Evolutionary conservation across 2,329 filamentous ascomycete species (phyloP).

Genomic region (Arthrobotrys conoides): DNA sequence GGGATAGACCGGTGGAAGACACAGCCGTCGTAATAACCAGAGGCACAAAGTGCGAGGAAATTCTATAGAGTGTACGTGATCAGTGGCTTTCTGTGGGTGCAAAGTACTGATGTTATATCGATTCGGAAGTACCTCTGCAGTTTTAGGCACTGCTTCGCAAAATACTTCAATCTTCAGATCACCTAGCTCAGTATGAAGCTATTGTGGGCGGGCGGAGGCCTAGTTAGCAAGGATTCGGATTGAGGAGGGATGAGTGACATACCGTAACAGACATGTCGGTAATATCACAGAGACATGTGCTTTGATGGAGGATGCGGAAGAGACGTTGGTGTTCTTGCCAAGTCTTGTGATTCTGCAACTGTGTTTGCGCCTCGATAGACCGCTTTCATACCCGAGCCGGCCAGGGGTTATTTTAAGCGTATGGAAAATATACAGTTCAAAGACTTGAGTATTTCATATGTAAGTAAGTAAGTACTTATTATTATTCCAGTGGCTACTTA

Average conservation of each 20-base stretch:
- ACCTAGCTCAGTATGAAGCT: constrained; percentile 86
- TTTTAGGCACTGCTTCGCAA: constrained; percentile 93
- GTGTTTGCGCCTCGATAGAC: background rate
- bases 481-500: too few species aligned
- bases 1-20: constrained; percentile 86
- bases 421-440: too few species aligned
- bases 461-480: too few species aligned
- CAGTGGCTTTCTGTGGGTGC: background rate
- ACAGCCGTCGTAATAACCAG: constrained; percentile 80
- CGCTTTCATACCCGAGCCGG: background rate
- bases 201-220: background rate
- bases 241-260: background rate
- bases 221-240: background rate
- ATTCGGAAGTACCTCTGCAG: constrained; percentile 76
- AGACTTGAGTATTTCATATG: too few species aligned
- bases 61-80: constrained; percentile 72
- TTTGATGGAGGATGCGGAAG: too few species aligned
- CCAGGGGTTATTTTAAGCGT: background rate
- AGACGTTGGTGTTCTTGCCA: constrained; percentile 10
- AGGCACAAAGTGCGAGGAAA: constrained; percentile 88
- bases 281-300: background rate
- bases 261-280: constrained; percentile 46
- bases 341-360: background rate
- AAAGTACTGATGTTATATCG: too few species aligned
- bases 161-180: constrained; percentile 96